Percentiles rank a stretch among this genome's conserved stretches.
phyloP scores from a whole-genome alignment of 2,329 filamentous ascomycete species.

The Fusarium duplospermum region DNA sequence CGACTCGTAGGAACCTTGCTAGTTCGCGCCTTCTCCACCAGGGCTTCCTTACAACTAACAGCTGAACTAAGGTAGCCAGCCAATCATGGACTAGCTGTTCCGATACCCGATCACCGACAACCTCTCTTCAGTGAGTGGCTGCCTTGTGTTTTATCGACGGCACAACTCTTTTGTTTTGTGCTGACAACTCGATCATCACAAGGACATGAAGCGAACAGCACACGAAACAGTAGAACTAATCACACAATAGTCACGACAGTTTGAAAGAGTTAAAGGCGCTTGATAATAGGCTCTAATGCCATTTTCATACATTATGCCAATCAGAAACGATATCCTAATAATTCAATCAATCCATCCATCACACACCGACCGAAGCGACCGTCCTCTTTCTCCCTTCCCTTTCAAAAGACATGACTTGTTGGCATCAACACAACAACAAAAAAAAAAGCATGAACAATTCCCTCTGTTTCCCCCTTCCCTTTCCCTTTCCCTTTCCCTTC shows the following conservation, averaged over 20 bases:
- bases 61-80: conserved; percentile 31
- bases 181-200: conserved; percentile 27
- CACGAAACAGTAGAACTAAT: neutral
- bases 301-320: conserved; percentile 41
- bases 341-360: conserved; percentile 17
- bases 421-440: conserved; percentile 6
- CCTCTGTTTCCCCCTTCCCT: neutral
- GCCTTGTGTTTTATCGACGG: conserved; percentile 9
- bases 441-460: conserved; percentile 20
- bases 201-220: conserved; percentile 24
- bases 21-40: conserved; percentile 28
- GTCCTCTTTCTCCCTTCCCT: conserved; percentile 8
- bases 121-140: conserved; percentile 28
- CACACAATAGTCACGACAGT: neutral
- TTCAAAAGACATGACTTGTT: conserved; percentile 13
- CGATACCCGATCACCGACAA: conserved; percentile 45
- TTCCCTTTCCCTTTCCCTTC: conserved; percentile 9
- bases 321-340: conserved; percentile 42
- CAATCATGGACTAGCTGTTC: conserved; percentile 44
- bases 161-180: conserved; percentile 26
- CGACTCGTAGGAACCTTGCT: conserved; percentile 30
- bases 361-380: conserved; percentile 8
- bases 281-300: conserved; percentile 31
- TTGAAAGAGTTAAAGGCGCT: conserved; percentile 1
- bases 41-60: conserved; percentile 19